phyloP scores from a whole-genome alignment of 352 stramenopile genomes.

The Phytophthora sojae region DNA sequence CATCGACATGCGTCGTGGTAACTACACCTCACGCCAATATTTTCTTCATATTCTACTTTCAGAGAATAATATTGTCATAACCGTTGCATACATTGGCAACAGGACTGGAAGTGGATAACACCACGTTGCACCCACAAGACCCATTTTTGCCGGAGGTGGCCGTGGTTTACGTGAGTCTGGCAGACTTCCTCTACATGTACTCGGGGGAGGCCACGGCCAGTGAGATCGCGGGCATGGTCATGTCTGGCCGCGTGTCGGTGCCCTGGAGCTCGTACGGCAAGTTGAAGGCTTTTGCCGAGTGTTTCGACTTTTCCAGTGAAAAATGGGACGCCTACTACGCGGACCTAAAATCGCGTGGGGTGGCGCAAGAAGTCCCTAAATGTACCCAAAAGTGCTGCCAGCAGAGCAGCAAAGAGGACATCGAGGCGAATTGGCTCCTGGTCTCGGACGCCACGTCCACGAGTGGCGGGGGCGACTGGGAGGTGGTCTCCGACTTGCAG shows the following conservation, averaged over 20 bases:
- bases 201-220: slow-evolving; percentile 75
- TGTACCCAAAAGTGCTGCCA: slow-evolving; percentile 74
- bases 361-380: slow-evolving; percentile 31
- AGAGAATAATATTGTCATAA: slow-evolving; percentile 1
- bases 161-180: slow-evolving; percentile 75
- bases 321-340: slow-evolving; percentile 86
- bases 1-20: slow-evolving; percentile 80
- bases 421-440: slow-evolving; percentile 86
- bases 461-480: slow-evolving; percentile 63
- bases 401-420: slow-evolving; percentile 75
- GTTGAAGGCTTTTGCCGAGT: slow-evolving; percentile 86
- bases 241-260: slow-evolving; percentile 86
- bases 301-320: slow-evolving; percentile 86
- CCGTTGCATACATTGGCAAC: not conserved
- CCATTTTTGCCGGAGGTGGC: slow-evolving; percentile 70
- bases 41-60: not conserved
- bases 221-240: slow-evolving; percentile 86
- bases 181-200: slow-evolving; percentile 91
- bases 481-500: slow-evolving; percentile 74
- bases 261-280: slow-evolving; percentile 86
- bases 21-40: not conserved
- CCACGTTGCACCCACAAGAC: slow-evolving; percentile 54
- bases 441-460: slow-evolving; percentile 71
- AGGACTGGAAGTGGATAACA: slow-evolving; percentile 67
- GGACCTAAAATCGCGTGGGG: slow-evolving; percentile 40